A percentile compares a stretch with the other conserved stretches of the same genome.
Evolutionary conservation across 1,284 basidiomycete species (phyloP).

Genomic region (Puccinia polysora): DNA sequence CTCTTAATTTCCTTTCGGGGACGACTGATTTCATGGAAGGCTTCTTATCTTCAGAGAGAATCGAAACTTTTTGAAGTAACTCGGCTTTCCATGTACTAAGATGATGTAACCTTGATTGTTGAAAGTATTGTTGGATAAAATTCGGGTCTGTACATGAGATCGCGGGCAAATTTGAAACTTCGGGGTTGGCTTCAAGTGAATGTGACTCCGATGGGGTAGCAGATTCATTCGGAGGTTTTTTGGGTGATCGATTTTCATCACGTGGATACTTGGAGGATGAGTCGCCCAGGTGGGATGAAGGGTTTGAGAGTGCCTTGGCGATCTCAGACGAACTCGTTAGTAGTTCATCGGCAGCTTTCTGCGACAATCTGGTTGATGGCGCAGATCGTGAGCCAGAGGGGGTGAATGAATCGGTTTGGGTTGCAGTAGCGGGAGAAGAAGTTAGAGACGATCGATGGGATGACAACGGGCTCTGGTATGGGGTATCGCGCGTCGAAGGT

Average conservation of each 20-base stretch:
- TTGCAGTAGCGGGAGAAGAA: not conserved
- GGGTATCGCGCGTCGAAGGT: not conserved
- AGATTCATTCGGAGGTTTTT: too few species aligned
- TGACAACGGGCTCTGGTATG: not conserved
- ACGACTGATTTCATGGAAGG: slow-evolving; percentile 4
- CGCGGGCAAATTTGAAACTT: not conserved
- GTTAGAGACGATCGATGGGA: not conserved
- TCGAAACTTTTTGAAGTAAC: slow-evolving; percentile 66
- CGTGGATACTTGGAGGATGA: too few species aligned
- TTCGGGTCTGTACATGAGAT: slow-evolving; percentile 79
- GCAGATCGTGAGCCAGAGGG: too few species aligned
- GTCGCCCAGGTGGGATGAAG: too few species aligned
- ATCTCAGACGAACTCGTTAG: too few species aligned
- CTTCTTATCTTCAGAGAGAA: slow-evolving; percentile 22
- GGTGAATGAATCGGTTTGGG: not conserved
- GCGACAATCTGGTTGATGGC: too few species aligned
- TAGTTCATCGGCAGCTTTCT: too few species aligned
- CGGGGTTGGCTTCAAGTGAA: slow-evolving; percentile 57
- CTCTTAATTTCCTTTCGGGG: slow-evolving; percentile 46
- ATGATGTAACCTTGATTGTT: slow-evolving; percentile 85
- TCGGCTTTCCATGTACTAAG: slow-evolving; percentile 89
- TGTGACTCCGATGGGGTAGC: slow-evolving; percentile 54
- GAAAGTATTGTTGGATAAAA: slow-evolving; percentile 85
- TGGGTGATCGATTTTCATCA: too few species aligned
- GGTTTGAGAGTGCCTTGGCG: too few species aligned